Evolutionary conservation across 2,329 filamentous ascomycete genomes (phyloP).

Genomic region (Beauveria sp.): DNA sequence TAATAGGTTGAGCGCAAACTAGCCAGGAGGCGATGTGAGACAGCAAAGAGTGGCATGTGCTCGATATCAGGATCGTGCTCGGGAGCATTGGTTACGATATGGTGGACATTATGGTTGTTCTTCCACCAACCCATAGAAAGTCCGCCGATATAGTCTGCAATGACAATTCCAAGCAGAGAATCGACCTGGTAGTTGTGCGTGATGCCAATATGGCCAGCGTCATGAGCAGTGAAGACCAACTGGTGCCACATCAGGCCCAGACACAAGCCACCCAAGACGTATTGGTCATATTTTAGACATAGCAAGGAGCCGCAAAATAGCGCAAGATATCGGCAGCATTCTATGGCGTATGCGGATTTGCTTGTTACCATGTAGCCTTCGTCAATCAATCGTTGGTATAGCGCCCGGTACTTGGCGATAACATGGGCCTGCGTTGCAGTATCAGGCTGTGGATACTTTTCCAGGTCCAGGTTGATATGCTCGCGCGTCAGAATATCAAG

Average conservation of each 20-base stretch:
- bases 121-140: conserved; percentile 97
- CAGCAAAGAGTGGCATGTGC: conserved; percentile 81
- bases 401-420: conserved; percentile 69
- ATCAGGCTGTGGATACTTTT: conserved; percentile 73
- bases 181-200: conserved; percentile 84
- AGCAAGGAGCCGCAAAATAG: conserved; percentile 57
- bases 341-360: conserved; percentile 70
- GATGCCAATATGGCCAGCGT: conserved; percentile 95
- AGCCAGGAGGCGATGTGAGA: conserved; percentile 72
- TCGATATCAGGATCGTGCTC: conserved; percentile 96
- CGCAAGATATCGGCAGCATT: conserved; percentile 60
- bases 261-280: conserved; percentile 60
- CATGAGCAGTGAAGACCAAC: conserved; percentile 86
- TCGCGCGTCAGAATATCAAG: conserved; percentile 67
- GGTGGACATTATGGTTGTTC: conserved; percentile 89
- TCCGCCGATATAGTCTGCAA: conserved; percentile 84
- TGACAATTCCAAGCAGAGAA: conserved; percentile 77
- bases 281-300: conserved; percentile 58
- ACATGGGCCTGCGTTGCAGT: conserved; percentile 65
- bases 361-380: conserved; percentile 80
- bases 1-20: conserved; percentile 76
- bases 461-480: conserved; percentile 65
- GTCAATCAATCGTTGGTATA: conserved; percentile 63
- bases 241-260: conserved; percentile 90
- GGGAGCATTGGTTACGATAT: conserved; percentile 89